Conservation (phyloP, 2,329 filamentous ascomycete species). For the Cladophialophora psammophila region DNA sequence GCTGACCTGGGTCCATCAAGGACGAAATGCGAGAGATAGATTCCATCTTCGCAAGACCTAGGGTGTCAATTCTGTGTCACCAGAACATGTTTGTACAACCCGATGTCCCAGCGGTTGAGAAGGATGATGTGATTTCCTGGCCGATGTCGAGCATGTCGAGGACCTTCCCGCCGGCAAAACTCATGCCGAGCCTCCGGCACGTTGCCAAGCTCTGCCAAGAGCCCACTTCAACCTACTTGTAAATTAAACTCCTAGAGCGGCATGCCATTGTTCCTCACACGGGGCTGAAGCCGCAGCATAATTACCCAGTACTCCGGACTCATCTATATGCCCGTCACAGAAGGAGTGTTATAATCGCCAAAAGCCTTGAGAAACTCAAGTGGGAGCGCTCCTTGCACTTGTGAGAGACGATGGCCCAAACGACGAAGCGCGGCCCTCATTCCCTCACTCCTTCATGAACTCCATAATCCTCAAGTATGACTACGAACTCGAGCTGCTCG, state of each 20-base stretch:
- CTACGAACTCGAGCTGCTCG: conserved; percentile 63
- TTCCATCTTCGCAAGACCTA: conserved; percentile 70
- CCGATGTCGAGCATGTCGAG: neutral
- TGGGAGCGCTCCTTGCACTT: neutral
- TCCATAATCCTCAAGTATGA: conserved; percentile 50
- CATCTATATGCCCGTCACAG: neutral
- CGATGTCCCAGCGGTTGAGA: neutral
- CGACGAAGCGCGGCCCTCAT: neutral
- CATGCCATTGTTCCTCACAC: neutral
- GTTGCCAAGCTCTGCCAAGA: conserved; percentile 4
- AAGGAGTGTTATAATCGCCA: neutral
- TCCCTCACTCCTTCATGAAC: conserved; percentile 19
- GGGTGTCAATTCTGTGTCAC: neutral
- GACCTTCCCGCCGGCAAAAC: neutral
- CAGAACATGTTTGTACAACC: conserved; percentile 18
- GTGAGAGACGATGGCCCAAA: conserved; percentile 6
- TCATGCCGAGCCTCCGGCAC: neutral
- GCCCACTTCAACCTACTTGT: neutral
- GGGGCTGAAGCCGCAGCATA: neutral
- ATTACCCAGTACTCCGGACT: too few species aligned
- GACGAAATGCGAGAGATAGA: conserved; percentile 93
- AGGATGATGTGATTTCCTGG: neutral
- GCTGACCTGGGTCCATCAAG: conserved; percentile 86
- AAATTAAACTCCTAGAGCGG: neutral
- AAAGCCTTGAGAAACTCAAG: neutral